A percentile compares a stretch with the other conserved stretches of the same genome.
These are phyloP conservation scores for Beauveria australis DNA, from an alignment of 2,329 filamentous ascomycete genomes.

Conservation along the genomic window DNA sequence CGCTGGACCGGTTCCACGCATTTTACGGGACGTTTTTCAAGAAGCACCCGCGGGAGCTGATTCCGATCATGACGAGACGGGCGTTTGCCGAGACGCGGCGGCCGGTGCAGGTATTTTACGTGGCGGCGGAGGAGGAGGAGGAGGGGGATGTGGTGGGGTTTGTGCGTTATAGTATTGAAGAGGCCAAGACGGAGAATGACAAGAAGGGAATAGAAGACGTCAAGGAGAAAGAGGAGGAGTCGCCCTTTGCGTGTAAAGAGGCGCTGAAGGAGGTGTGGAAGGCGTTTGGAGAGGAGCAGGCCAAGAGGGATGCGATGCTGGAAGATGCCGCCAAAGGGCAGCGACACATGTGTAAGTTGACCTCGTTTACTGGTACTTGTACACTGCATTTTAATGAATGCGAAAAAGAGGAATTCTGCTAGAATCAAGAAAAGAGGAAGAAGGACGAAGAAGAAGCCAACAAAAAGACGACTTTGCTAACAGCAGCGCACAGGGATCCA, in stretches of 20 bases:
- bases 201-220: background rate
- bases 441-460: background rate
- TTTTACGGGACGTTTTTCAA: slow-evolving; percentile 17
- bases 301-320: slow-evolving; percentile 16
- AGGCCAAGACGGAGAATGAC: background rate
- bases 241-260: slow-evolving; percentile 13
- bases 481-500: slow-evolving; percentile 13
- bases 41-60: slow-evolving; percentile 11
- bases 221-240: background rate
- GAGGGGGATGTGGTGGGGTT: slow-evolving; percentile 12
- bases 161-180: slow-evolving; percentile 11
- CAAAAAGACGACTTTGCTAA: background rate
- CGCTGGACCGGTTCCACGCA: slow-evolving; percentile 13
- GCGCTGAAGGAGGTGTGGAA: slow-evolving; percentile 17
- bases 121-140: slow-evolving; percentile 4
- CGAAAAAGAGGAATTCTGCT: background rate
- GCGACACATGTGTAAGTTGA: slow-evolving; percentile 15
- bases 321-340: slow-evolving; percentile 13
- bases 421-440: background rate
- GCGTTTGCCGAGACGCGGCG: slow-evolving; percentile 1
- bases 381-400: background rate
- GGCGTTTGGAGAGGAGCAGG: slow-evolving; percentile 13
- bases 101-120: slow-evolving; percentile 9
- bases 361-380: background rate
- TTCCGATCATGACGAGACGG: slow-evolving; percentile 2